These are phyloP conservation scores for Trichoderma koningii DNA, from an alignment of 2,329 filamentous ascomycete genomes.

Conservation along the genomic window DNA sequence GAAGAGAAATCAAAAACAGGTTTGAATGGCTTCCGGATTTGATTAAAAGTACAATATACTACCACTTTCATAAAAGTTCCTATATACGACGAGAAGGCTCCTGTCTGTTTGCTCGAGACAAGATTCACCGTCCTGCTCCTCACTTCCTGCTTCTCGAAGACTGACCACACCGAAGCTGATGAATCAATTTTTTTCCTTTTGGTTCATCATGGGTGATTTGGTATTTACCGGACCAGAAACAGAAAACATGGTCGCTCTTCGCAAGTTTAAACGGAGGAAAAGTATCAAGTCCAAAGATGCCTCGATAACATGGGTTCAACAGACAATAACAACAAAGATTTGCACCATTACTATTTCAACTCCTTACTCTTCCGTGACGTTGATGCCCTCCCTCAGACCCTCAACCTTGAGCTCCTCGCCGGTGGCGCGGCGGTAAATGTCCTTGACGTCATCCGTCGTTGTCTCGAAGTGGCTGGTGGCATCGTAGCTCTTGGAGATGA, in stretches of 20 bases:
- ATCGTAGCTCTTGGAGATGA: slow-evolving; percentile 98
- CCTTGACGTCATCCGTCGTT: slow-evolving; percentile 83
- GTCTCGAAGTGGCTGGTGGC: slow-evolving; percentile 98
- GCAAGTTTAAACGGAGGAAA: slow-evolving; percentile 8
- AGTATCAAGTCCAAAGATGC: slow-evolving; percentile 23
- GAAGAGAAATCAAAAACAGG: not conserved
- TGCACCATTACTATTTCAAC: slow-evolving; percentile 8
- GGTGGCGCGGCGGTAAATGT: slow-evolving; percentile 83
- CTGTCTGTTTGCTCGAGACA: not conserved
- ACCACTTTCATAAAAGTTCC: slow-evolving; percentile 10
- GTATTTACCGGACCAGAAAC: slow-evolving; percentile 22
- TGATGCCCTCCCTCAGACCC: slow-evolving; percentile 77
- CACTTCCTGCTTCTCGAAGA: not conserved
- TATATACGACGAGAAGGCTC: not conserved
- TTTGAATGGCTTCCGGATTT: slow-evolving; percentile 18
- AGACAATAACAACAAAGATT: slow-evolving; percentile 23
- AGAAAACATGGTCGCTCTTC: slow-evolving; percentile 21
- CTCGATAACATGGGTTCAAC: slow-evolving; percentile 16
- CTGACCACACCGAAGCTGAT: not conserved
- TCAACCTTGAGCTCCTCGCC: slow-evolving; percentile 87
- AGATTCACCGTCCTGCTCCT: not conserved
- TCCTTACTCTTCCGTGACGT: slow-evolving; percentile 68
- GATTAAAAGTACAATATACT: slow-evolving; percentile 23
- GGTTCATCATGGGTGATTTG: slow-evolving; percentile 26
- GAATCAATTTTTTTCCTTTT: not conserved